Evolutionary conservation across 768 basidiomycete genomes (phyloP), one percentile per base, ranked within the genome.

Genomic region (Hysterangium stoloniferum): DNA sequence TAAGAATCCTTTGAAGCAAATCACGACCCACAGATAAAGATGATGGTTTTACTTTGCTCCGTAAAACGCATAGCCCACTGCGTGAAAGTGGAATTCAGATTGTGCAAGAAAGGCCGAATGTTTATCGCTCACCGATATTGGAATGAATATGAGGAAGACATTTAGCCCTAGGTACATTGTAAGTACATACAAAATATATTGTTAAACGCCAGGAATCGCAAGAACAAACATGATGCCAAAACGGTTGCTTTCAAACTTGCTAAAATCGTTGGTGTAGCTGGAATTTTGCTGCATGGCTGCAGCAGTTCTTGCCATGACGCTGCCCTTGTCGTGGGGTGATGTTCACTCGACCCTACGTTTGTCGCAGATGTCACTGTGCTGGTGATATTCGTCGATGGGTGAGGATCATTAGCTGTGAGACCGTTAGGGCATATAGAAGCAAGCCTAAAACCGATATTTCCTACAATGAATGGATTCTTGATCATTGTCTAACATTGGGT

Each of bases 11-110:
- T 22, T 19, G 13, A 9, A 22, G 24, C 4, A 17, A 19, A 43
- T 31, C 31, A 37, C 33, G 17, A 72, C 86, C 59, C 59, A 88
- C 88, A 82, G 53, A 88, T 71, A 53, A 89, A 89, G 53, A 87
- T 67, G 12, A 87, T 64, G 6, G 80, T 86, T 58, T 86, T 63
- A 53, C 54, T 54, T 75, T 69, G 24, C 69, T 52, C 52, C 0
- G 74, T 72, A 43, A 84, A 88, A 64, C 86, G 69, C 3, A 88
- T 67, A 3, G 74, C 82, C 86, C 86, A 88, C 86, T 88, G 55
- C 13, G n/a, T 34, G 19, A 28, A 4, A 41, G 13, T 9, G 29
- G 11, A 25, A 8, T 20, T 37, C 27, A 33, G 50, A 22, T 13
- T 12, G 11, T 17, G 8, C 17, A 22, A 32, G n/a, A n/a, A n/a